These are phyloP conservation scores for Trametes pubescens DNA, from an alignment of 1,284 basidiomycete species.

Conservation along the genomic window DNA sequence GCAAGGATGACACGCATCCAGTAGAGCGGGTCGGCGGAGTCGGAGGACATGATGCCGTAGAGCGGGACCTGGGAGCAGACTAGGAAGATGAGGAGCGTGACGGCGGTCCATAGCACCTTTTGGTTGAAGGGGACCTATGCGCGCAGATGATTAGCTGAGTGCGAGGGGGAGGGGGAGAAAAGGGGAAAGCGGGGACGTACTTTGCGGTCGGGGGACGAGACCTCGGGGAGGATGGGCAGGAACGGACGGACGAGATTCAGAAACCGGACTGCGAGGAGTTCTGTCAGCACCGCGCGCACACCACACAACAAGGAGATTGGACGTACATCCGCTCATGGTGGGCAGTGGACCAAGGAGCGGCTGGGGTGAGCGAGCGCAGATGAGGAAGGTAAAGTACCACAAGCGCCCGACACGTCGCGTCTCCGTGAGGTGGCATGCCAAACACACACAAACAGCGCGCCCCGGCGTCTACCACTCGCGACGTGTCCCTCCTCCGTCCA, in stretches of 20 bases:
- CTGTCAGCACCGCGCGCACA: conserved; percentile 8
- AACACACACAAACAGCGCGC: conserved; percentile 39
- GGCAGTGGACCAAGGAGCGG: conserved; percentile 43
- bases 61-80: conserved; percentile 97
- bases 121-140: conserved; percentile 91
- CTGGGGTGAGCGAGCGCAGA: conserved; percentile 28
- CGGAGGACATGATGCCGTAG: conserved; percentile 98
- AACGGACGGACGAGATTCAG: conserved; percentile 96
- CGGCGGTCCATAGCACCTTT: conserved; percentile 97
- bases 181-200: conserved; percentile 50
- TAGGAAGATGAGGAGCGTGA: conserved; percentile 96
- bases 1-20: conserved; percentile 99
- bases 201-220: conserved; percentile 96
- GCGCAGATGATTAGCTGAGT: background rate
- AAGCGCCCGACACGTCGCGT: conserved; percentile 29
- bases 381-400: conserved; percentile 6
- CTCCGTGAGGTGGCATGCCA: conserved; percentile 42
- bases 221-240: conserved; percentile 93
- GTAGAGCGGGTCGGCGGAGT: conserved; percentile 97
- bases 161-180: background rate
- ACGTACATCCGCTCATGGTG: conserved; percentile 51
- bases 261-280: conserved; percentile 76
- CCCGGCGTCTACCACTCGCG: background rate
- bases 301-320: background rate
- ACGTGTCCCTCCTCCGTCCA: background rate